Percentiles rank a stretch among this genome's conserved stretches.
Conservation (phyloP, 1,284 basidiomycete genomes). For the Tilletia caries region DNA sequence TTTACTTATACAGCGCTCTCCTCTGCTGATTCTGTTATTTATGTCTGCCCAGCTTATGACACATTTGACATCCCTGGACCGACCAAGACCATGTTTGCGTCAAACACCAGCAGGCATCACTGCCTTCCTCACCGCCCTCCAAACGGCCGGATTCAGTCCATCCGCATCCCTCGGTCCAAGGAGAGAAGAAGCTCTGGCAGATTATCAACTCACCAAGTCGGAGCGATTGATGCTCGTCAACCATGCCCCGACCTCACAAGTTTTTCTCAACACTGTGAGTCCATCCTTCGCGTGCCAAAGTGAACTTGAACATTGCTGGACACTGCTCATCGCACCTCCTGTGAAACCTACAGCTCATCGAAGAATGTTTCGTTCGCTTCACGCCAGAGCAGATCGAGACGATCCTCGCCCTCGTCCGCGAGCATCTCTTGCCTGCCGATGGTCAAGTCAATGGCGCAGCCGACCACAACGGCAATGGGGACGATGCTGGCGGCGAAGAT, state of each 20-base stretch:
- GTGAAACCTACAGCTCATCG: not conserved
- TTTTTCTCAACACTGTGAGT: constrained; percentile 5
- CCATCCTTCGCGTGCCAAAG: not conserved
- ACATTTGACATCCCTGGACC: not conserved
- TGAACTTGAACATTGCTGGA: not conserved
- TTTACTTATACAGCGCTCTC: too few species aligned
- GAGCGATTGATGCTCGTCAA: constrained; percentile 12
- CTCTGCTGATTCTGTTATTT: not conserved
- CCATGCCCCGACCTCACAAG: constrained; percentile 3
- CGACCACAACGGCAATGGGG: too few species aligned
- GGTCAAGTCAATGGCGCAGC: too few species aligned
- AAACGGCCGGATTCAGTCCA: not conserved
- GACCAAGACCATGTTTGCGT: not conserved
- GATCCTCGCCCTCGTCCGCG: not conserved
- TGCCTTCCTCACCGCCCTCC: not conserved
- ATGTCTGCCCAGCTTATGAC: not conserved
- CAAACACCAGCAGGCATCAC: not conserved
- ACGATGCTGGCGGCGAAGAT: too few species aligned
- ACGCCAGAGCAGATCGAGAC: not conserved
- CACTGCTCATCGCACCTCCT: not conserved
- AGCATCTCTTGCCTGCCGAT: not conserved
- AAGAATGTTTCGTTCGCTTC: constrained; percentile 1
- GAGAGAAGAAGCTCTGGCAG: not conserved
- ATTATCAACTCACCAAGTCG: not conserved
- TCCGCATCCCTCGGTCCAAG: not conserved